A percentile compares a stretch with the other conserved stretches of the same genome.
These are phyloP conservation scores for Aspergillus biplanus DNA, from an alignment of 495 filamentous ascomycete species.

Conservation along the genomic window DNA sequence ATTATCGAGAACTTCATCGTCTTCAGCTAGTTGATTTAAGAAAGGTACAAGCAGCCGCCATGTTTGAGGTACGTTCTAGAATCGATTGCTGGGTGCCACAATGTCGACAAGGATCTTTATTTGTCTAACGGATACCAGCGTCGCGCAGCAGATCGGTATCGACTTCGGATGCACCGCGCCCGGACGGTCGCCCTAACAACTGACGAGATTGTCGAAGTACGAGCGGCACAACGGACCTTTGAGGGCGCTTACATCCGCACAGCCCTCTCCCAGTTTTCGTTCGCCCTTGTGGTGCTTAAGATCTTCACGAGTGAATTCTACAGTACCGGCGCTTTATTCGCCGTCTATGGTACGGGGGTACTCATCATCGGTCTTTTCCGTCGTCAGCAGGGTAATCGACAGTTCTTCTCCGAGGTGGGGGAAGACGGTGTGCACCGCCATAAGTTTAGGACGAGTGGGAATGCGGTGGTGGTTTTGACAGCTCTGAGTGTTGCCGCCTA, in stretches of 20 bases:
- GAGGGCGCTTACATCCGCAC: conserved; percentile 97
- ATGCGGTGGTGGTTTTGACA: conserved; percentile 77
- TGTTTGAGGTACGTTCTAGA: conserved; percentile 41
- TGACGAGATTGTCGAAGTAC: conserved; percentile 88
- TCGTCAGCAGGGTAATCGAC: conserved; percentile 85
- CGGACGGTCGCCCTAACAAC: conserved; percentile 79
- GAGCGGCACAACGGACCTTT: conserved; percentile 92
- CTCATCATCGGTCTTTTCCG: conserved; percentile 79
- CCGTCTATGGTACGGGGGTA: conserved; percentile 85
- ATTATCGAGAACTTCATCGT: not conserved
- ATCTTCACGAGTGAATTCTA: conserved; percentile 98
- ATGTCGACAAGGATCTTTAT: not conserved
- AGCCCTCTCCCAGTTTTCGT: conserved; percentile 90
- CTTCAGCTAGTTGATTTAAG: not conserved
- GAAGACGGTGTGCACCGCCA: conserved; percentile 69
- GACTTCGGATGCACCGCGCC: conserved; percentile 79
- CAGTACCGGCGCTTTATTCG: conserved; percentile 87
- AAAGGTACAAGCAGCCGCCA: conserved; percentile 16
- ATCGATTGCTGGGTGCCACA: conserved; percentile 13
- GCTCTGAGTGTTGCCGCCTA: conserved; percentile 83
- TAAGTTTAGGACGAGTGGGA: conserved; percentile 87
- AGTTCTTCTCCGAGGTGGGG: conserved; percentile 83
- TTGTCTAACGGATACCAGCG: conserved; percentile 32
- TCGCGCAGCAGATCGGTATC: conserved; percentile 53
- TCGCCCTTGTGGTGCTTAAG: conserved; percentile 90